Evolutionary conservation across 257 asterid genomes (phyloP).

Genomic region (Eucommia ulmoides): DNA sequence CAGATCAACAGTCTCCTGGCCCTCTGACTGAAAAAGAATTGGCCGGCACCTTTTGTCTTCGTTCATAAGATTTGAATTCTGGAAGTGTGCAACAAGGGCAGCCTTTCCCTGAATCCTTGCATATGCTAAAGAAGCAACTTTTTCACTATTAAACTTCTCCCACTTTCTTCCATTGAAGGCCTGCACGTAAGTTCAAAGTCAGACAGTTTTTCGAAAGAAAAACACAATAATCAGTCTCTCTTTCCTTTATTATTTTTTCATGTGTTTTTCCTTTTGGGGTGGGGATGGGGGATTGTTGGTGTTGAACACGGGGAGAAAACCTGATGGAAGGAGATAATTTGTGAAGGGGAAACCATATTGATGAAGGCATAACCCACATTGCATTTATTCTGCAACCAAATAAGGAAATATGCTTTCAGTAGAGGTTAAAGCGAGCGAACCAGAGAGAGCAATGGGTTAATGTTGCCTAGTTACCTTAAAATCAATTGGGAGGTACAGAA

Average conservation of each 20-base stretch:
- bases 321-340: conserved; percentile 72
- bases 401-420: conserved; percentile 4
- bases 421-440: conserved; percentile 6
- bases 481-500: too few species aligned
- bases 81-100: conserved; percentile 77
- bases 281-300: too few species aligned
- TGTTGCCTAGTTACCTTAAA: too few species aligned
- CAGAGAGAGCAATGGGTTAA: neutral
- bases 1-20: conserved; percentile 53
- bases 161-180: conserved; percentile 91
- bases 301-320: conserved; percentile 26
- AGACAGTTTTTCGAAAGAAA: neutral
- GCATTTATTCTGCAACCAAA: conserved; percentile 75
- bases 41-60: conserved; percentile 95
- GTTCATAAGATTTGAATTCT: conserved; percentile 93
- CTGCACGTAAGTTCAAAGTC: conserved; percentile 19
- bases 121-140: conserved; percentile 93
- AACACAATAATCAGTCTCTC: neutral
- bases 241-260: neutral
- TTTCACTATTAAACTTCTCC: conserved; percentile 94
- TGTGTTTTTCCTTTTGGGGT: too few species aligned
- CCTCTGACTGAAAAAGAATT: conserved; percentile 70
- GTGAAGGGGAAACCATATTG: conserved; percentile 82
- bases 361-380: conserved; percentile 97
- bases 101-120: too few species aligned